Percentiles rank a stretch among this genome's conserved stretches.
phyloP scores from a whole-genome alignment of 1,284 basidiomycete species.

The Leccinum proximum region DNA sequence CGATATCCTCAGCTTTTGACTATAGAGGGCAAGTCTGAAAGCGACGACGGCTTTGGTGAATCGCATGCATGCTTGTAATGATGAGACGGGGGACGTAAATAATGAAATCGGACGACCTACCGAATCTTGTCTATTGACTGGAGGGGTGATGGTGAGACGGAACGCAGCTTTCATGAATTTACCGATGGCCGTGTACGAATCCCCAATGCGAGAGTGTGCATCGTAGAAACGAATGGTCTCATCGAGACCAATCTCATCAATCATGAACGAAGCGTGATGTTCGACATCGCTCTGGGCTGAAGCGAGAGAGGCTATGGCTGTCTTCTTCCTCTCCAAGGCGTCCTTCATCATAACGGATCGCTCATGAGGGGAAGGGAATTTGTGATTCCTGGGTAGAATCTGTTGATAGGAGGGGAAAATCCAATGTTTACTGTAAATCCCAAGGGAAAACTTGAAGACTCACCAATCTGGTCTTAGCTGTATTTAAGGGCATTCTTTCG shows the following conservation, averaged over 20 bases:
- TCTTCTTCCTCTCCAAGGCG: constrained; percentile 1
- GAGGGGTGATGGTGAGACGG: not conserved
- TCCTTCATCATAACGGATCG: not conserved
- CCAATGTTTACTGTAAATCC: no score
- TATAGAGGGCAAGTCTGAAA: no score
- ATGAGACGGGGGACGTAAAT: not conserved
- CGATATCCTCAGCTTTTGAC: no score
- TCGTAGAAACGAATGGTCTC: not conserved
- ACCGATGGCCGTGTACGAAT: not conserved
- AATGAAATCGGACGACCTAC: not conserved
- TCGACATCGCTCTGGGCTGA: not conserved
- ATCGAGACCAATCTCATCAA: not conserved
- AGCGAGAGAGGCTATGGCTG: not conserved
- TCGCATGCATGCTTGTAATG: no score
- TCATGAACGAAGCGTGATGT: not conserved
- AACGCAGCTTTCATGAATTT: not conserved
- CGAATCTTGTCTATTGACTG: not conserved
- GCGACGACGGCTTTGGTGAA: no score
- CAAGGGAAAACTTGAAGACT: no score
- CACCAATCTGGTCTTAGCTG: no score
- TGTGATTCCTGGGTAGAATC: not conserved
- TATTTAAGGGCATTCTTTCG: no score
- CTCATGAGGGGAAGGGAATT: not conserved
- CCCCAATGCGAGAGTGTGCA: not conserved
- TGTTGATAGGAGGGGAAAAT: no score